phyloP scores from a whole-genome alignment of 1,284 basidiomycete species.

The Leccinum fallax region DNA sequence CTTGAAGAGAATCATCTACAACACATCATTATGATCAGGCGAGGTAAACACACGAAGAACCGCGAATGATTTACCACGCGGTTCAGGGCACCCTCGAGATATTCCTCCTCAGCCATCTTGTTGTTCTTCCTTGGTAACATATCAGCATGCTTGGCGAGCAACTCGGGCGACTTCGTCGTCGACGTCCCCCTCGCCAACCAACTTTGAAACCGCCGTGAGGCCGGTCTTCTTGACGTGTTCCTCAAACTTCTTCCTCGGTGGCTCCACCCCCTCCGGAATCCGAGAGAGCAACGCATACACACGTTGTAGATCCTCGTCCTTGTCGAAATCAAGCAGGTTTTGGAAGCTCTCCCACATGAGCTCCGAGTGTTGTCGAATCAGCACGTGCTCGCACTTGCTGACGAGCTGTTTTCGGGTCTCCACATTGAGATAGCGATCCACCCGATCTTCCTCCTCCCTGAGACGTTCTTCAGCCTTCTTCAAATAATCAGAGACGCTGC shows the following conservation, averaged over 20 bases:
- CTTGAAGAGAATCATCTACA: conserved; percentile 98
- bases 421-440: conserved; percentile 92
- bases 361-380: conserved; percentile 87
- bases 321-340: conserved; percentile 87
- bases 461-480: conserved; percentile 94
- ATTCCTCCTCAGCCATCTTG: conserved; percentile 91
- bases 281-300: conserved; percentile 95
- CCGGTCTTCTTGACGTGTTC: conserved; percentile 93
- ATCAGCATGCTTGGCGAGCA: conserved; percentile 94
- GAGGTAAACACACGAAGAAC: no score
- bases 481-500: conserved; percentile 95
- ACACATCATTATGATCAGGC: background rate
- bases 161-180: conserved; percentile 90
- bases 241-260: conserved; percentile 92
- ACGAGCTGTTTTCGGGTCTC: conserved; percentile 87
- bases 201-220: conserved; percentile 80
- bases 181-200: conserved; percentile 77
- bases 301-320: conserved; percentile 90
- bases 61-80: no score
- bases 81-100: conserved; percentile 88
- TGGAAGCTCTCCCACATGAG: conserved; percentile 97
- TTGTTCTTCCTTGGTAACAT: conserved; percentile 92
- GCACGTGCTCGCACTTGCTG: conserved; percentile 88
- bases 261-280: conserved; percentile 90
- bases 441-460: conserved; percentile 93